A percentile compares a stretch with the other conserved stretches of the same genome.
Conservation (phyloP, 2,329 filamentous ascomycete genomes). For the Daldinia sp. region DNA sequence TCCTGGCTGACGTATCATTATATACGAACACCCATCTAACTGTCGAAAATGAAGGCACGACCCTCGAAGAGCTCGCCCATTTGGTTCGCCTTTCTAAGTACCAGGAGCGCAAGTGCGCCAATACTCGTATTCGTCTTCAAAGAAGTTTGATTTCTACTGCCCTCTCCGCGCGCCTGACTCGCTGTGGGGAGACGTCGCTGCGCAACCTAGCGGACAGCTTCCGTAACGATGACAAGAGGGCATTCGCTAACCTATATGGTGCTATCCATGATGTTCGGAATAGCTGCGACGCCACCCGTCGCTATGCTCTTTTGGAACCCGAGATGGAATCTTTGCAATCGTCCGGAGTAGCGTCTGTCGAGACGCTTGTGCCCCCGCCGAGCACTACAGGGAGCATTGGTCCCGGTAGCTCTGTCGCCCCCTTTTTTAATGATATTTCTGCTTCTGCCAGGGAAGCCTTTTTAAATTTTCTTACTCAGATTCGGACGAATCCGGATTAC, state of each 20-base stretch:
- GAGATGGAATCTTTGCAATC: constrained; percentile 75
- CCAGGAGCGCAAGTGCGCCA: constrained; percentile 82
- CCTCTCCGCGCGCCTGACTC: constrained; percentile 78
- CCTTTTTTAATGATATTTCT: constrained; percentile 80
- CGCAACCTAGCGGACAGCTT: constrained; percentile 83
- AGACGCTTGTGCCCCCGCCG: constrained; percentile 63
- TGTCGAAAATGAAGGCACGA: constrained; percentile 73
- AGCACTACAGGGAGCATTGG: constrained; percentile 56
- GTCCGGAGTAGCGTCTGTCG: constrained; percentile 61
- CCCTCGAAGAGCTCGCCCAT: constrained; percentile 81
- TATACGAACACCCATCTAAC: constrained; percentile 73
- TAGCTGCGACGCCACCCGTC: constrained; percentile 78
- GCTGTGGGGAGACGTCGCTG: constrained; percentile 80
- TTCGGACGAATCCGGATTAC: constrained; percentile 89
- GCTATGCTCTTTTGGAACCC: constrained; percentile 77
- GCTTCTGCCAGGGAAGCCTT: constrained; percentile 79
- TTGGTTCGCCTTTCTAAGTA: constrained; percentile 82
- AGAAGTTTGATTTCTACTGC: constrained; percentile 80
- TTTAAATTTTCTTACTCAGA: constrained; percentile 81
- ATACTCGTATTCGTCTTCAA: constrained; percentile 79
- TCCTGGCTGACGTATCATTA: constrained; percentile 74
- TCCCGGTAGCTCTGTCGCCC: constrained; percentile 56
- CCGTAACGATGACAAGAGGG: constrained; percentile 81
- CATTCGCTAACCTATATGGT: constrained; percentile 79
- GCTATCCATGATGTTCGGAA: constrained; percentile 83